phyloP scores from a whole-genome alignment of 345 rosid genomes.

The Ceriops decandra region DNA sequence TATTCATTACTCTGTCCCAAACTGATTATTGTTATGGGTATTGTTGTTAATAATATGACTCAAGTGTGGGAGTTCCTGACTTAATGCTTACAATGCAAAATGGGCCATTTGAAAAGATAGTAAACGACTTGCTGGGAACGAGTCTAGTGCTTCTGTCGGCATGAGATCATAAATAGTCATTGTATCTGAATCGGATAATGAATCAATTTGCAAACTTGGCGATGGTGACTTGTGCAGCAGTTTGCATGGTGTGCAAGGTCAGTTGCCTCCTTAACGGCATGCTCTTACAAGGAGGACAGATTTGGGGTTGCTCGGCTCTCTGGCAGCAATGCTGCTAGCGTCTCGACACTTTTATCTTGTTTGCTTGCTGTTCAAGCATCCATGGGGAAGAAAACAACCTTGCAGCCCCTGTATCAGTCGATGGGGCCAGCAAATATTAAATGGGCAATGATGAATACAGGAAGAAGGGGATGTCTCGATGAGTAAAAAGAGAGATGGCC shows the following conservation, averaged over 20 bases:
- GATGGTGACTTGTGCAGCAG: slow-evolving; percentile 39
- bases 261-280: slow-evolving; percentile 58
- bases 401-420: slow-evolving; percentile 57
- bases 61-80: too few species aligned
- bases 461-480: slow-evolving; percentile 53
- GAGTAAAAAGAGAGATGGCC: slow-evolving; percentile 48
- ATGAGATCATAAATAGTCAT: too few species aligned
- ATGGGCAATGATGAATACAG: slow-evolving; percentile 56
- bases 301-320: slow-evolving; percentile 92
- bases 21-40: background rate
- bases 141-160: too few species aligned
- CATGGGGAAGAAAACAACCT: slow-evolving; percentile 72
- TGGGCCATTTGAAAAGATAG: background rate
- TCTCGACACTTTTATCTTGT: slow-evolving; percentile 70
- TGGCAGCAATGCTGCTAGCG: slow-evolving; percentile 67
- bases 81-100: too few species aligned
- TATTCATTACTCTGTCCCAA: background rate
- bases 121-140: too few species aligned
- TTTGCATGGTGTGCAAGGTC: slow-evolving; percentile 80
- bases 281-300: slow-evolving; percentile 73
- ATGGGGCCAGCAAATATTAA: slow-evolving; percentile 65
- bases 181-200: background rate
- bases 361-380: slow-evolving; percentile 72
- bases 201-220: background rate
- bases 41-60: too few species aligned